Percentiles rank a stretch among this genome's conserved stretches.
Conservation (phyloP, 140 eudicot genomes). For the Erigeron philadelphicus region DNA sequence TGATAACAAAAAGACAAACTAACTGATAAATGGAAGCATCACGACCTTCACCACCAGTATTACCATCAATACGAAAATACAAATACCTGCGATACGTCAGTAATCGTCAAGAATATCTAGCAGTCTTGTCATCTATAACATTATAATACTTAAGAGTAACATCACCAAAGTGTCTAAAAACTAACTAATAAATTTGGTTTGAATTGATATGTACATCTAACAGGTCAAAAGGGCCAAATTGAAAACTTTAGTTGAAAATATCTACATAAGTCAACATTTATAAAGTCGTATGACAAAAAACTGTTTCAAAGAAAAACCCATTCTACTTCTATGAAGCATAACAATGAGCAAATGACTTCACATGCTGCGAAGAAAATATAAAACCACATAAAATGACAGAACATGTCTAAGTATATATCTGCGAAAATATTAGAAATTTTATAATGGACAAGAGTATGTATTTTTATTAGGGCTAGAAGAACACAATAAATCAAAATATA, state of each 20-base stretch:
- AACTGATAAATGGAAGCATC: conserved; percentile 97
- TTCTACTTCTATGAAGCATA: too few species aligned
- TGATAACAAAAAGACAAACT: conserved; percentile 82
- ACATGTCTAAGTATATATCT: conserved; percentile 34
- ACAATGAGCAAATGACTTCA: neutral
- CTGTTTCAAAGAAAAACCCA: too few species aligned
- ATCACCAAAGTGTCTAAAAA: neutral
- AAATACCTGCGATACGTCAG: conserved; percentile 73
- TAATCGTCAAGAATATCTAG: conserved; percentile 97
- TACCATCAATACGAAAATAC: conserved; percentile 96
- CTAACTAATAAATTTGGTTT: too few species aligned
- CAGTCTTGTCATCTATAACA: conserved; percentile 87
- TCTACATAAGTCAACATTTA: too few species aligned
- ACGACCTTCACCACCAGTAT: conserved; percentile 98
- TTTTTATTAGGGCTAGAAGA: too few species aligned
- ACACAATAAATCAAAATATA: too few species aligned
- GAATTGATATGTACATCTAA: too few species aligned
- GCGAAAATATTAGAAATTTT: conserved; percentile 88
- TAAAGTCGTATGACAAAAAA: too few species aligned
- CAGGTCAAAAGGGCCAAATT: too few species aligned
- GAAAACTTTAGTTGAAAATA: too few species aligned
- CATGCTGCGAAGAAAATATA: neutral
- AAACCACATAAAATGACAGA: neutral
- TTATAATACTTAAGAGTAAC: neutral
- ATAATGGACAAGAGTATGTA: too few species aligned